Evolutionary conservation across 1,284 basidiomycete genomes (phyloP).

Genomic region (Apiotrichum sp.): DNA sequence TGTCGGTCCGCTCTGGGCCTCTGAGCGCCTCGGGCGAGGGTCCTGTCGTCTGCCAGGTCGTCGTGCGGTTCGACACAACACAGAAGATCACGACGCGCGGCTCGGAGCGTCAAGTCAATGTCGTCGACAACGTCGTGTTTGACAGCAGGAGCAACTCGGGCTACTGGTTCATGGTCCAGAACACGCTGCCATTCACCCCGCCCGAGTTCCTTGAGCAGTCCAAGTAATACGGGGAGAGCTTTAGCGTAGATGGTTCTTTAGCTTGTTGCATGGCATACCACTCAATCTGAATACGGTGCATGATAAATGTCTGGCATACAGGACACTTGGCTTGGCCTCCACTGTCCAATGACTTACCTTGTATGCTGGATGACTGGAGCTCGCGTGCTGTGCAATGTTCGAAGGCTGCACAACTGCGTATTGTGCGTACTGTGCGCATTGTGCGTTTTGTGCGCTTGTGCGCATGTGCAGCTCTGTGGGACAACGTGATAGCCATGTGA

Average conservation of each 20-base stretch:
- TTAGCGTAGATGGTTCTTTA: too few species aligned
- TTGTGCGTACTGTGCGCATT: too few species aligned
- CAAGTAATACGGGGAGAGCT: too few species aligned
- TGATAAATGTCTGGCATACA: too few species aligned
- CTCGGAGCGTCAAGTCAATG: not conserved
- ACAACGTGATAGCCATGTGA: too few species aligned
- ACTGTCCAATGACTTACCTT: too few species aligned
- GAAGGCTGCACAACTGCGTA: too few species aligned
- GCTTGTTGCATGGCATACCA: conserved; percentile 1
- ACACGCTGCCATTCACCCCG: not conserved
- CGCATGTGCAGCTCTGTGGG: too few species aligned
- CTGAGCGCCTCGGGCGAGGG: not conserved
- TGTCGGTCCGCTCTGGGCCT: not conserved
- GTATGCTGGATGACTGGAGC: too few species aligned
- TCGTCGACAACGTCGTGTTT: conserved; percentile 1
- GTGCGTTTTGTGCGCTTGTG: too few species aligned
- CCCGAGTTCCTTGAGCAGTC: not conserved
- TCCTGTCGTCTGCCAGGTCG: not conserved
- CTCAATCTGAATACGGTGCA: not conserved
- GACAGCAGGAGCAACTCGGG: not conserved
- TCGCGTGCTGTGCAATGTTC: too few species aligned
- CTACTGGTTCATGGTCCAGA: not conserved
- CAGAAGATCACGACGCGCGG: not conserved
- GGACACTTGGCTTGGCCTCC: too few species aligned
- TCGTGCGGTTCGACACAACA: not conserved